Base-by-base conservation (phyloP, 1,284 basidiomycete genomes). In the Abortiporus biennis region DNA sequence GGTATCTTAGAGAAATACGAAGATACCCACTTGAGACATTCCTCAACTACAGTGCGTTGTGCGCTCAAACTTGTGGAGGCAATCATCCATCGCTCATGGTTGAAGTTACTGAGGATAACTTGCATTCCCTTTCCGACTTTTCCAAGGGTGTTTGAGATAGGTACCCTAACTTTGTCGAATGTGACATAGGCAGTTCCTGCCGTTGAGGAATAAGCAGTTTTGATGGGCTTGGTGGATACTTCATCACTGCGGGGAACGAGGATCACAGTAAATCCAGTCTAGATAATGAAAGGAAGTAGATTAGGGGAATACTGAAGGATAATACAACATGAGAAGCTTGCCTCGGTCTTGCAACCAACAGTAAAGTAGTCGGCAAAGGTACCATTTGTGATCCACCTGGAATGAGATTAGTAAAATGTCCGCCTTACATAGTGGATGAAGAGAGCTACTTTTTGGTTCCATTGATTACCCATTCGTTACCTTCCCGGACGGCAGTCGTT, bases 341-440 rank as follows among this genome's bases (percentile, higher is more conserved):
- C 78, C 49, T 84, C 78, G 16, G 84, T 86, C 54, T 67, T 75
- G 62, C 83, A 87, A 0, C 78, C 76, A 2, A 84, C 85, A 0
- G 85, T 88, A 62, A 93, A 92, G 62, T 78, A 86, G 57, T 86
- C 84, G 3, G 83, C 76, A 55, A 84, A 88, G 6, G 69, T 78
- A 35, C 92, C 93, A 54, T 94, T 96, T 35, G 93, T 94, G 56
- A 97, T 97, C 93, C 93, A 96, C 53, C 80, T 84, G 25, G 17
- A n/a, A 24, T 5, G 27, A 32, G 15, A 36, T 45, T 35, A 6
- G 24, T 17, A 39, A 36, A 38, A 19, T 39, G 1, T 29, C 13
- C 19, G 3, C 31, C 11, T 15, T 15, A 9, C 27, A 29, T 8
- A 29, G 27, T 29, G n/a, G 27, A 29, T 29, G 27, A 12, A 24